phyloP scores from a whole-genome alignment of 345 rosid genomes.

The Populus euphratica region DNA sequence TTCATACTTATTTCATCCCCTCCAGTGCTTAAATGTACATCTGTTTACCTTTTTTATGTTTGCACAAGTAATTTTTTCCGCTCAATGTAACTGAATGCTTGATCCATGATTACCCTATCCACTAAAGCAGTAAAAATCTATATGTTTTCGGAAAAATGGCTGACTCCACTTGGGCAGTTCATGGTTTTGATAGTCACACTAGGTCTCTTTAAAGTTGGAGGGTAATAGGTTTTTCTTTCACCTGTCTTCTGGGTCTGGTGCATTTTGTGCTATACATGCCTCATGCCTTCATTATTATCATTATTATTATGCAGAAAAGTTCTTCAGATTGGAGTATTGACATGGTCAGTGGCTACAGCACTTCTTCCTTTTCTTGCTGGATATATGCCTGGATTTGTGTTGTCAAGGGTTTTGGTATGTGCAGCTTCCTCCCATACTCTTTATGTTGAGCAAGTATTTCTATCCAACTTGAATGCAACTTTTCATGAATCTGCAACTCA shows the following conservation, averaged over 20 bases:
- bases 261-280: background rate
- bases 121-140: background rate
- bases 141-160: background rate
- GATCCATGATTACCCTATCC: background rate
- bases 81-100: background rate
- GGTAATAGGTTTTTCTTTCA: background rate
- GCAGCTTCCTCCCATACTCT: conserved; percentile 2
- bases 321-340: conserved; percentile 76
- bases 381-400: conserved; percentile 80
- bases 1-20: background rate
- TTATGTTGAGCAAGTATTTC: background rate
- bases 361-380: conserved; percentile 82
- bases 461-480: background rate
- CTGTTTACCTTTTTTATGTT: background rate
- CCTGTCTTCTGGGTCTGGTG: background rate
- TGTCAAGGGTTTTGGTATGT: conserved; percentile 74
- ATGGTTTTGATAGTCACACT: background rate
- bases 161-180: background rate
- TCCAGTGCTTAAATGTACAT: background rate
- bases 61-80: background rate
- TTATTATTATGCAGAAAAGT: conserved; percentile 55
- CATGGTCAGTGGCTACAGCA: conserved; percentile 88
- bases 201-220: background rate
- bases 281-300: background rate
- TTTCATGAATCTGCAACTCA: background rate